Base-by-base conservation (phyloP, 345 rosid species). In the Brassica rapa region DNA sequence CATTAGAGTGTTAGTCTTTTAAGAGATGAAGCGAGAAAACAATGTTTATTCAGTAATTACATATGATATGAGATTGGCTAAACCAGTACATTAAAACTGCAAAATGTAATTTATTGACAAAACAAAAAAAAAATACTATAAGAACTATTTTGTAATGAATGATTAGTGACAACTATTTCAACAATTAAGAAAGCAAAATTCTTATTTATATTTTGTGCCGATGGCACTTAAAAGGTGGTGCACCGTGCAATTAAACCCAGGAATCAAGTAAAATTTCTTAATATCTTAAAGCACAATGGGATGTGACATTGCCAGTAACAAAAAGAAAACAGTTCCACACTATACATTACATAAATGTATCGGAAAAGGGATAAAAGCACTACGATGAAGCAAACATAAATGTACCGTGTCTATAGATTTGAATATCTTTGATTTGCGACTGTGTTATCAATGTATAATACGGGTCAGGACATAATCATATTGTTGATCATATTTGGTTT, bases 401-500 rank as follows among this genome's bases (percentile, higher is more conserved):
- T 53, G 15, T 53, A 61, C 62, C 21, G 1, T 51, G 12, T 27
- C 35, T 64, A 14, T 4, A 0, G 15, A 25, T 67, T 41, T 35
- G 11, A 35, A 10, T 37, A 3, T 68, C 19, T 61, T 25, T 62
- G 29, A 25, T 25, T 25, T 25, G 29, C 4, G 29, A 25, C 29
- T 25, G 16, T n/a, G 39, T 77, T 15, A 25, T 64, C 65, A 70
- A 8, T 43, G 53, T 71, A 24, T 49, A 11, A 70, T 27, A 27
- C 12, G 25, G 61, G 49, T 55, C 76, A 71, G 49, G 66, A 71
- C 72, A 77, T 62, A 77, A 77, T 78, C 61, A 78, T 78, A 65
- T 56, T 77, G 70, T 70, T 62, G 46, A 62, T 70, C 65, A 71
- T 55, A 77, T 14, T n/a, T 71, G 29, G 8, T 59, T 59, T 66